These are phyloP conservation scores for Lentinula detonsa DNA, from an alignment of 768 basidiomycete species.

Conservation along the genomic window DNA sequence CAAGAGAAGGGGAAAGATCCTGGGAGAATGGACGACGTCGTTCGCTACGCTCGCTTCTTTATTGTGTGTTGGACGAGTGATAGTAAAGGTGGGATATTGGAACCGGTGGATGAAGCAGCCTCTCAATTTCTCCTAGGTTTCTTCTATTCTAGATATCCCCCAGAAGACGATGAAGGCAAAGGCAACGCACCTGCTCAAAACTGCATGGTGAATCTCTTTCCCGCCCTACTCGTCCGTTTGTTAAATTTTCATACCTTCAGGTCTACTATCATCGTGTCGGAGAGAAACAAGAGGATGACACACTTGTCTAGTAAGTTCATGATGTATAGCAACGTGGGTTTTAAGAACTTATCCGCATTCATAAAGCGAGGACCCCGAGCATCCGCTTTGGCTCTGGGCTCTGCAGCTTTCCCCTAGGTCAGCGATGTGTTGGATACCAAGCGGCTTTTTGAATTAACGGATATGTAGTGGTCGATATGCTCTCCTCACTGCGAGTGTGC, in stretches of 20 bases:
- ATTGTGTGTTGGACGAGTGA: conserved; percentile 2
- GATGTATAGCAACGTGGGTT: neutral
- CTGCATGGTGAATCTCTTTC: neutral
- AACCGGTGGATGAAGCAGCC: neutral
- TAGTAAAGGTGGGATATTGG: neutral
- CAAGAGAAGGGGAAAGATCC: conserved; percentile 2
- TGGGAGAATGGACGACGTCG: conserved; percentile 1
- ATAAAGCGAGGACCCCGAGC: neutral
- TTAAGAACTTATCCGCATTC: neutral
- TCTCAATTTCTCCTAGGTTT: neutral
- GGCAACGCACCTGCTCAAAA: neutral
- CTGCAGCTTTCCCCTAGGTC: neutral
- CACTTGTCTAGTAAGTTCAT: neutral
- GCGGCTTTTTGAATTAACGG: neutral
- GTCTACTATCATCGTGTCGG: conserved; percentile 2
- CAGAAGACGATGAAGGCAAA: conserved; percentile 2
- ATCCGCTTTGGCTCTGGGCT: conserved; percentile 1
- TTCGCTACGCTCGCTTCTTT: neutral
- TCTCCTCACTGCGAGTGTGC: neutral
- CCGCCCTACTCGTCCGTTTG: neutral
- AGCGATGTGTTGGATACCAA: neutral
- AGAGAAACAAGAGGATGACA: conserved; percentile 2
- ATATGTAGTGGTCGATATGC: conserved; percentile 1
- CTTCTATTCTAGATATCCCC: conserved; percentile 4
- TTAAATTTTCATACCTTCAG: neutral